These are phyloP conservation scores for Fusarium abutilonis DNA, from an alignment of 2,329 filamentous ascomycete genomes.

Conservation along the genomic window DNA sequence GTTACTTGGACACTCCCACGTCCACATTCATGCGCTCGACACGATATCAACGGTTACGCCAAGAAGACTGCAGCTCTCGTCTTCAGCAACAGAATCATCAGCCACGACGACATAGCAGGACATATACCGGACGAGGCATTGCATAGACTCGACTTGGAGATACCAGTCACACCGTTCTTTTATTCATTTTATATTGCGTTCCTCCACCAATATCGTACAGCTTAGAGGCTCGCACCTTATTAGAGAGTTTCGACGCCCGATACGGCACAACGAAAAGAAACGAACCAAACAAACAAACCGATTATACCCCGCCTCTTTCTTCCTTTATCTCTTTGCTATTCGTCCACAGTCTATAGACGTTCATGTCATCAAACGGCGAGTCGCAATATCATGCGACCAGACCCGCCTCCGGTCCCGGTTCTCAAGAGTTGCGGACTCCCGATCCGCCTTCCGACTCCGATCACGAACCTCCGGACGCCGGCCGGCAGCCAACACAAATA, in stretches of 20 bases:
- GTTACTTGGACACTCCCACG: slow-evolving; percentile 25
- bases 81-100: slow-evolving; percentile 12
- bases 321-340: neutral
- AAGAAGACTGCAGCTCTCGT: slow-evolving; percentile 25
- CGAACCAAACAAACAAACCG: neutral
- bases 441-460: slow-evolving; percentile 17
- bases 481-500: slow-evolving; percentile 14
- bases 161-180: neutral
- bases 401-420: slow-evolving; percentile 28
- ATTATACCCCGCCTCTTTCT: slow-evolving; percentile 6
- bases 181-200: slow-evolving; percentile 4
- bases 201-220: neutral
- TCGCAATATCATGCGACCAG: slow-evolving; percentile 25
- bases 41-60: slow-evolving; percentile 35
- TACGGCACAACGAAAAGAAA: slow-evolving; percentile 14
- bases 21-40: slow-evolving; percentile 33
- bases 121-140: slow-evolving; percentile 3
- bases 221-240: slow-evolving; percentile 39
- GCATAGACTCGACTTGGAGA: slow-evolving; percentile 6
- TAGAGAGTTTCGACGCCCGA: slow-evolving; percentile 39
- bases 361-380: slow-evolving; percentile 36
- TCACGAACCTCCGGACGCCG: slow-evolving; percentile 14
- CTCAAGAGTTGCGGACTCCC: slow-evolving; percentile 7
- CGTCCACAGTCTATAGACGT: slow-evolving; percentile 22
- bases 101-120: slow-evolving; percentile 2